Evolutionary conservation across 768 basidiomycete species (phyloP), one percentile per base, ranked within the genome.

Genomic region (Boletellus sp.): DNA sequence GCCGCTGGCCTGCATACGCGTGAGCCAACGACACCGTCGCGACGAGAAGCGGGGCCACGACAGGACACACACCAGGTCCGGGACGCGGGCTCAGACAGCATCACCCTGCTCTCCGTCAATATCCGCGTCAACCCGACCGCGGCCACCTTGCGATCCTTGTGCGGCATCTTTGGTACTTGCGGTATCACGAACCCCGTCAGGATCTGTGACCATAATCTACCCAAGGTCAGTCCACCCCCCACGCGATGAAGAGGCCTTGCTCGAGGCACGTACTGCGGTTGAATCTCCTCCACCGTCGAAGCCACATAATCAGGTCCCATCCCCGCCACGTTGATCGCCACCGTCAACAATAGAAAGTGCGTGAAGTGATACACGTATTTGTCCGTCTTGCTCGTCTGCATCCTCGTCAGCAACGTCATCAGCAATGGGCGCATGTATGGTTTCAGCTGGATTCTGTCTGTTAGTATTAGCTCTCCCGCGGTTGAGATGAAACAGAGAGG

Each of bases 371-470:
- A 89, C 8, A 84, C 82, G 65, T 85, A 97, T 66, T 84, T 87
- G 56, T 94, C 87, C 17, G 94, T 95, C 69, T 93, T 93, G 71
- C 79, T 90, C 19, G 81, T 78, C 58, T 94, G 93, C 74, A 98
- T 77, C 41, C 94, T 78, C 3, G 83, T 94, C 31, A 97, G 74
- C 9, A 97, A 74, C 24, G 85, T 85, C 69, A 94, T 74, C 53
- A 90, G 70, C 19, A 89, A 71, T 9, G 81, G 81, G 54, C 84
- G 85, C 66, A 92, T 78, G 70, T 87, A 93, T 34, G 78, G 82
- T 47, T 78, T 78, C 59, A 95, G 75, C 19, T 79, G 73, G 6
- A 72, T 63, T 7, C 90, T 94, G 31, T 42, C 19, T 23, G 15
- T 22, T 10, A 26, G 28, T 22, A 10, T 59, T 20, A 55, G 37